Base-by-base conservation (phyloP, 441 rosid species). In the Populus hybrid region DNA sequence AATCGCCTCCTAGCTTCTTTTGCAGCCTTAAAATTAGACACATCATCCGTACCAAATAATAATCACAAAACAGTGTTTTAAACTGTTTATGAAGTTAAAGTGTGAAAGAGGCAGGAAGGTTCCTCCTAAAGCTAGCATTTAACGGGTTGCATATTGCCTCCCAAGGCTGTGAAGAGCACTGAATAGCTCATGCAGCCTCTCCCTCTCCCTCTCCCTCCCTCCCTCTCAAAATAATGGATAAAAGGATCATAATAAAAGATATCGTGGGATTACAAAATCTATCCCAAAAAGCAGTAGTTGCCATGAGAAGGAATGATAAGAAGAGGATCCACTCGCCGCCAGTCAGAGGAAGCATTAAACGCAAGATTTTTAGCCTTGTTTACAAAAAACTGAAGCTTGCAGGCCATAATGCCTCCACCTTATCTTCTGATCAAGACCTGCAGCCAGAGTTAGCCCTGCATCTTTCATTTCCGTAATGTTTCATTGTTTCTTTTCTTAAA, bases 291-390 rank as follows among this genome's bases (percentile, higher is more conserved):
- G 21, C 46, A 78, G 18, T 34, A 9, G 57, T 53, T 38, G 66
- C n/a, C 24, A 34, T 34, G 36, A 9, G 67, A 50, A 61, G 23
- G 36, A 36, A 69, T 10, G 69, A 57, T 57, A 75, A 18, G 75
- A 61, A 57, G 63, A 57, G 35, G 35, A 11, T 23, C 38, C 24
- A 21, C 6, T 24, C 75, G n/a, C 82, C 85, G 18, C 84, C 84
- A 0, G 80, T 9, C 6, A 82, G 86, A 65, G 89, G 89, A 70
- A 46, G 79, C 77, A 79, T 83, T 80, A 87, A 85, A 79, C 80
- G 82, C 79, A 85, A 46, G 78, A 80, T 85, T 42, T 42, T 87
- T 23, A 66, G 34, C 40, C 76, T 83, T 74, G 9, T 86, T n/a
- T 79, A 10, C 73, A 42, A 30, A n/a, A 73, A 78, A 26, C 6